A percentile compares a stretch with the other conserved stretches of the same genome.
Evolutionary conservation across 495 filamentous ascomycete species (phyloP).

Genomic region (Xylaria intraflava): DNA sequence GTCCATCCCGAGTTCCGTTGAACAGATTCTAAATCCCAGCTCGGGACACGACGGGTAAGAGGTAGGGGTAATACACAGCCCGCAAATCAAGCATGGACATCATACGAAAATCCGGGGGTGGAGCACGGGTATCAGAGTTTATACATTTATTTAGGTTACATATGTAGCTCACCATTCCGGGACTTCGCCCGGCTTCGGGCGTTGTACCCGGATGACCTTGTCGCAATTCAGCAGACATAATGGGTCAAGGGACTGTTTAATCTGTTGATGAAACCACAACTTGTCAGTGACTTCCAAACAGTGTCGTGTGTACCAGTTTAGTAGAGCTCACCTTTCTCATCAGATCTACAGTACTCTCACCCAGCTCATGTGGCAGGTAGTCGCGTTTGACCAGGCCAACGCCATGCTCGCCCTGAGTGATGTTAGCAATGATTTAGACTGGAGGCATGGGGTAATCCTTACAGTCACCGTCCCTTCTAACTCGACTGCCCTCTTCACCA

Average conservation of each 20-base stretch:
- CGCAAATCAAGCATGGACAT: too few relatives aligned
- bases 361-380: conserved; percentile 69
- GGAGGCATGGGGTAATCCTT: conserved; percentile 4
- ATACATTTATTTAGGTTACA: background rate
- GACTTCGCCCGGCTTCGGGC: conserved; percentile 46
- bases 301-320: background rate
- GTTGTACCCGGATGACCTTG: conserved; percentile 64
- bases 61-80: too few relatives aligned
- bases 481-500: conserved; percentile 78
- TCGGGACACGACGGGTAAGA: too few relatives aligned
- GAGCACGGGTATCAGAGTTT: background rate
- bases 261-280: conserved; percentile 19
- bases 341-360: conserved; percentile 62
- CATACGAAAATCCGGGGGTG: too few relatives aligned
- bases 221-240: conserved; percentile 73
- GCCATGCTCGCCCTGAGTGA: conserved; percentile 62
- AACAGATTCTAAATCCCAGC: too few relatives aligned
- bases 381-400: conserved; percentile 77
- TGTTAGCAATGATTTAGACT: background rate
- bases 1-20: too few relatives aligned
- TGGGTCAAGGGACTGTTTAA: conserved; percentile 71
- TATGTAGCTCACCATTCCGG: conserved; percentile 37
- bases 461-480: conserved; percentile 76
- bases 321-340: conserved; percentile 61
- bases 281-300: conserved; percentile 3